A percentile compares a stretch with the other conserved stretches of the same genome.
Evolutionary conservation across 352 stramenopile species (phyloP).

Genomic region (Globisporangium nagaii): DNA sequence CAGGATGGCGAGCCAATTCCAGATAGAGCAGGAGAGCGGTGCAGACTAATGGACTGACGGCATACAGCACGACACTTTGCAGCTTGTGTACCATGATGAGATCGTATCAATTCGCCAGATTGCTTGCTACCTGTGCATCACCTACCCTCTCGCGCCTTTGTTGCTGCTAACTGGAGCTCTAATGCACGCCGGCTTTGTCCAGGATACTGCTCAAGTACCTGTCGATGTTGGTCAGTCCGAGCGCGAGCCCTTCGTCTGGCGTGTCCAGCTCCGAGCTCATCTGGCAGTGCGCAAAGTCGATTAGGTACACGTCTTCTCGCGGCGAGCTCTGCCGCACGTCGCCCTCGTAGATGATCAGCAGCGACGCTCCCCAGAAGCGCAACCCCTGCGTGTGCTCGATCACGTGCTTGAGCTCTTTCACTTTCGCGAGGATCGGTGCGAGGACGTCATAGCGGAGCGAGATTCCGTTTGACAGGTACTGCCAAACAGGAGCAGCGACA

Average conservation of each 20-base stretch:
- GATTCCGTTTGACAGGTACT: slow-evolving; percentile 58
- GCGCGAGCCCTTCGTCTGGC: slow-evolving; percentile 57
- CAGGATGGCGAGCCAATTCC: slow-evolving; percentile 47
- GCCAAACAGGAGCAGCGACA: too few species aligned
- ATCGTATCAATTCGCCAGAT: neutral
- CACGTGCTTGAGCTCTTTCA: slow-evolving; percentile 35
- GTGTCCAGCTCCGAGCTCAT: slow-evolving; percentile 43
- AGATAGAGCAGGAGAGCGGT: slow-evolving; percentile 10
- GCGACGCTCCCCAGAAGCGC: slow-evolving; percentile 69
- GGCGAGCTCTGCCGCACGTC: slow-evolving; percentile 22
- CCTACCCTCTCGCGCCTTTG: neutral
- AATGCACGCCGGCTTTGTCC: neutral
- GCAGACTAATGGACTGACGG: neutral
- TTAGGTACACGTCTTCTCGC: slow-evolving; percentile 52
- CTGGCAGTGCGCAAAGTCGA: slow-evolving; percentile 79
- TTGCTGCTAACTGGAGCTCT: neutral
- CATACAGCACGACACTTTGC: neutral
- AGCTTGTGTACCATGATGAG: slow-evolving; percentile 8
- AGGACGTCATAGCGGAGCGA: slow-evolving; percentile 44
- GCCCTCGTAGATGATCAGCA: slow-evolving; percentile 75
- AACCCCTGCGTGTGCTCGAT: slow-evolving; percentile 42
- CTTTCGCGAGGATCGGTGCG: slow-evolving; percentile 31
- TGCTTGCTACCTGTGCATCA: neutral
- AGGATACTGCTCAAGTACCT: slow-evolving; percentile 36
- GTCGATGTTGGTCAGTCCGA: slow-evolving; percentile 62